Percentiles rank a stretch among this genome's conserved stretches.
Evolutionary conservation across 345 rosid genomes (phyloP).

Genomic region (Eucalyptus cloeziana): DNA sequence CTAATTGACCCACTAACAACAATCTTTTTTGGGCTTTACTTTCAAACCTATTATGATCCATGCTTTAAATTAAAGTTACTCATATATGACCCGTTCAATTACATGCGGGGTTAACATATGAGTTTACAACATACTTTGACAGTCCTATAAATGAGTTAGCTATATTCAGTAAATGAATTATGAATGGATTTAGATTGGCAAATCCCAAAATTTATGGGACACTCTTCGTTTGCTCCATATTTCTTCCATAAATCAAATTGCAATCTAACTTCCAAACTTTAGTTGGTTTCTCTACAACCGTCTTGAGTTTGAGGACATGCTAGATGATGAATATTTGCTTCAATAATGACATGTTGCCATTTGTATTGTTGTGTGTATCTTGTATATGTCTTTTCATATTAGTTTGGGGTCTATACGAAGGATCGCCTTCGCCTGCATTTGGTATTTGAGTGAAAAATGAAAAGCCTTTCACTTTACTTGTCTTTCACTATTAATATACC

Average conservation of each 20-base stretch:
- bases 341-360: background rate
- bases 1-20: background rate
- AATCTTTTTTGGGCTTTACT: background rate
- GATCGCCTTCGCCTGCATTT: background rate
- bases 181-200: too few relatives aligned
- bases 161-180: too few relatives aligned
- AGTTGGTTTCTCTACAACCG: background rate
- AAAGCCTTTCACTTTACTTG: background rate
- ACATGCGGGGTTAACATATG: too few relatives aligned
- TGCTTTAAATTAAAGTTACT: too few relatives aligned
- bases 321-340: background rate
- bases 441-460: background rate
- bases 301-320: background rate
- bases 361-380: background rate
- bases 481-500: background rate
- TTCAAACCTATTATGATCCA: background rate
- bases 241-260: background rate
- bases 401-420: background rate
- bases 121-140: background rate
- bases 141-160: too few relatives aligned
- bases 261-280: background rate
- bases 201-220: background rate
- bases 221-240: background rate
- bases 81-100: too few relatives aligned
- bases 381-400: background rate